A percentile compares a stretch with the other conserved stretches of the same genome.
Conservation (phyloP, 805 yeast genomes). For the Ogataea glucozyma region DNA sequence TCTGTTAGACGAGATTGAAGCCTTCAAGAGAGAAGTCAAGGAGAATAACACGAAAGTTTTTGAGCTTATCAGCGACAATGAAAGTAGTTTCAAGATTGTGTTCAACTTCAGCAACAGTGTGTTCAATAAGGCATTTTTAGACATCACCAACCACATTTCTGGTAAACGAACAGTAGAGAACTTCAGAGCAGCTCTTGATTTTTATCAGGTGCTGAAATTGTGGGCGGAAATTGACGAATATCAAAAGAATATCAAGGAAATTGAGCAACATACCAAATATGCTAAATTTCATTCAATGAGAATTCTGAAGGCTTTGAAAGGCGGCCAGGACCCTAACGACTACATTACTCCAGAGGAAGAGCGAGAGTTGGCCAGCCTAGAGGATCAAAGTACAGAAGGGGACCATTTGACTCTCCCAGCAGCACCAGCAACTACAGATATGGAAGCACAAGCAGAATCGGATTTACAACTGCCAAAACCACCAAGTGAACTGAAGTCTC, state of each 20-base stretch:
- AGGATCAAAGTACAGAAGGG: constrained; percentile 5
- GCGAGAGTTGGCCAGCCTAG: constrained; percentile 21
- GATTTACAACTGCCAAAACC: constrained; percentile 14
- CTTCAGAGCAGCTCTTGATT: constrained; percentile 55
- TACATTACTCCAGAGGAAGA: constrained; percentile 43
- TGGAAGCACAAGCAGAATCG: not conserved
- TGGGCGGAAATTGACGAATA: constrained; percentile 40
- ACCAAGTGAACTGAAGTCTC: constrained; percentile 14
- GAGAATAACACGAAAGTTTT: constrained; percentile 41
- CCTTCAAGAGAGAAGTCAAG: constrained; percentile 42
- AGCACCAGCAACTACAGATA: too few species aligned
- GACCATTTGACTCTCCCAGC: too few species aligned
- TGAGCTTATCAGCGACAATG: constrained; percentile 59
- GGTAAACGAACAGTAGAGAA: constrained; percentile 49
- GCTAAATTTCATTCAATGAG: constrained; percentile 64
- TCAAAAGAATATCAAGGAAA: constrained; percentile 22
- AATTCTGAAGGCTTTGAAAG: constrained; percentile 49
- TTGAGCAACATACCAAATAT: constrained; percentile 49
- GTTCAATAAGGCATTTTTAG: constrained; percentile 54
- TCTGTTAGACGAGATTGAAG: constrained; percentile 73
- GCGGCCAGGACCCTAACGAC: constrained; percentile 60
- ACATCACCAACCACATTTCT: constrained; percentile 44
- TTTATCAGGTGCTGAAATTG: constrained; percentile 50
- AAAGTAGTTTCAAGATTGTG: constrained; percentile 55
- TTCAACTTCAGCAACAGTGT: constrained; percentile 58